These are phyloP conservation scores for Chaetomium sp. DNA, from an alignment of 2,329 filamentous ascomycete genomes.

Conservation along the genomic window DNA sequence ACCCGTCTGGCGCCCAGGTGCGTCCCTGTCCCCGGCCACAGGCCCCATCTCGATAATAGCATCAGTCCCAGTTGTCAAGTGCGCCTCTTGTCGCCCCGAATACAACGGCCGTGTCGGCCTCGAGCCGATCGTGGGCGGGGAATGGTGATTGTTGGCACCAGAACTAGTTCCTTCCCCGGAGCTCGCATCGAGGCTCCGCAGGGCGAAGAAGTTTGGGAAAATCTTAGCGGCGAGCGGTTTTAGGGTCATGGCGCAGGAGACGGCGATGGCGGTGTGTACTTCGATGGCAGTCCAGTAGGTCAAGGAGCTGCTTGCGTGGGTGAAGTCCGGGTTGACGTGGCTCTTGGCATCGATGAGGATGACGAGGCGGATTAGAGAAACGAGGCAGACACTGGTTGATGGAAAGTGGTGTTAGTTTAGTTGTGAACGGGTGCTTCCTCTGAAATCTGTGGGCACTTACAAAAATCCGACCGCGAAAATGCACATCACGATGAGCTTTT, in stretches of 20 bases:
- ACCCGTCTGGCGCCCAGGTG: too few species aligned
- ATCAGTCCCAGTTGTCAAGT: background rate
- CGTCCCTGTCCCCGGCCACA: too few species aligned
- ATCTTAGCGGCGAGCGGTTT: constrained; percentile 31
- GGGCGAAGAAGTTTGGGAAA: constrained; percentile 15
- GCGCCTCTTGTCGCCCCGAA: background rate
- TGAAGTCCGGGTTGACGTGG: constrained; percentile 21
- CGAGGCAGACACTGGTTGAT: constrained; percentile 27
- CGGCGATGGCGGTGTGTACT: constrained; percentile 30
- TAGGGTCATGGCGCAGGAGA: constrained; percentile 32
- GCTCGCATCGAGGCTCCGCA: background rate
- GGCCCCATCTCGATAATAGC: background rate
- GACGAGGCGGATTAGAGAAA: constrained; percentile 29
- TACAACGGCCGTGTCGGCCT: background rate
- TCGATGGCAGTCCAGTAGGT: constrained; percentile 31
- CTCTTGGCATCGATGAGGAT: constrained; percentile 18
- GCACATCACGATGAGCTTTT: constrained; percentile 15
- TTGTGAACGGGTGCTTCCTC: background rate
- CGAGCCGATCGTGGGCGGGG: constrained; percentile 19
- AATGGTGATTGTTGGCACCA: background rate
- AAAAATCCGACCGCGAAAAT: constrained; percentile 22
- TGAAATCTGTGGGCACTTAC: constrained; percentile 5
- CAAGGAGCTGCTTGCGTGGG: constrained; percentile 24
- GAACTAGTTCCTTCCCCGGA: background rate
- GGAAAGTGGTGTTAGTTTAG: background rate